phyloP scores from a whole-genome alignment of 2,329 filamentous ascomycete genomes.

The Ophiostoma montium region DNA sequence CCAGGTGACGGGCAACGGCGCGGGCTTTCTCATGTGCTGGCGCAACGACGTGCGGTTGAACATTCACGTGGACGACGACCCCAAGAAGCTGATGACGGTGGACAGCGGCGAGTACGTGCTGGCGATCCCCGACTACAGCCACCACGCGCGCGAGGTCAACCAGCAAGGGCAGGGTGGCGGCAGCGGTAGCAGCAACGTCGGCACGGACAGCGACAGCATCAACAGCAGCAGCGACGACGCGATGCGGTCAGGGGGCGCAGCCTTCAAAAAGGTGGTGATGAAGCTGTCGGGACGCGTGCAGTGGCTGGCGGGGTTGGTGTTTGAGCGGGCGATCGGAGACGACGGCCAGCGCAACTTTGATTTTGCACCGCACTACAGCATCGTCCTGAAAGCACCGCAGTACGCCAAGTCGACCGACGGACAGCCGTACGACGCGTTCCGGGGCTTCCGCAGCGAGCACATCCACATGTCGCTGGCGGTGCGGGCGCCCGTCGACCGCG shows the following conservation, averaged over 20 bases:
- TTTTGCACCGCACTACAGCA: conserved; percentile 85
- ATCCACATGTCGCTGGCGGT: conserved; percentile 93
- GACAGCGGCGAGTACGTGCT: conserved; percentile 92
- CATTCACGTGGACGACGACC: conserved; percentile 72
- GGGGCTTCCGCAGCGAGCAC: conserved; percentile 89
- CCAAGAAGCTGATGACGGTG: conserved; percentile 86
- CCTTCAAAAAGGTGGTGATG: conserved; percentile 98
- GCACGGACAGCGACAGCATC: conserved; percentile 32
- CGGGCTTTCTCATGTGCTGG: conserved; percentile 98
- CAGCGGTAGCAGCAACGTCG: too few species aligned
- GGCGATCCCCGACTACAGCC: conserved; percentile 84
- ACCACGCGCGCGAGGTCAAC: conserved; percentile 59
- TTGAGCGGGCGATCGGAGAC: conserved; percentile 71
- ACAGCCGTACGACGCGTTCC: conserved; percentile 74
- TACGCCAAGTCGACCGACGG: conserved; percentile 44
- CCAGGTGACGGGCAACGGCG: conserved; percentile 78
- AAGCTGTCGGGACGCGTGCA: conserved; percentile 93
- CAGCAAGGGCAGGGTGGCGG: conserved; percentile 28
- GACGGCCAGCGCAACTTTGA: conserved; percentile 64
- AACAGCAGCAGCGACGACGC: conserved; percentile 47
- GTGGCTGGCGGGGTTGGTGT: conserved; percentile 82
- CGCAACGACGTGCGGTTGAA: conserved; percentile 83
- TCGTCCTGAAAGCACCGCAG: conserved; percentile 69
- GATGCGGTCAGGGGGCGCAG: conserved; percentile 57
- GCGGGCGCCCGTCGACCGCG: conserved; percentile 69